Percentiles rank a stretch among this genome's conserved stretches.
Conservation (phyloP, 352 stramenopile species). For the Phytophthora aleatoria region DNA sequence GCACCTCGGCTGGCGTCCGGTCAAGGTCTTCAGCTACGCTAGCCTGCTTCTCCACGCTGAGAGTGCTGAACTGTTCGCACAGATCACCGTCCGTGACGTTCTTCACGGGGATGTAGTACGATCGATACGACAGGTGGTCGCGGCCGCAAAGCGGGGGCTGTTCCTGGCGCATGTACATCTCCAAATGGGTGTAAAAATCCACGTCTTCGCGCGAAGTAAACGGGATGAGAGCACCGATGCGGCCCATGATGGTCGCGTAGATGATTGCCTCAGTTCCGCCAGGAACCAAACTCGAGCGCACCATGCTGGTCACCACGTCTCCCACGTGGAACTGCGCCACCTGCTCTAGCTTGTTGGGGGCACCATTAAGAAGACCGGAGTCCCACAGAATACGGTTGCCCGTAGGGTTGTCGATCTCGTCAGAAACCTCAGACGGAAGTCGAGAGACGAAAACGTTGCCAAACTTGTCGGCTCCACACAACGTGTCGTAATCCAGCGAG, state of each 20-base stretch:
- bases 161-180: constrained; percentile 95
- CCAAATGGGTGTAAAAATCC: constrained; percentile 98
- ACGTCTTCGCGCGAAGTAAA: constrained; percentile 97
- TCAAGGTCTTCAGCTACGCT: constrained; percentile 97
- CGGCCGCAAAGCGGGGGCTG: constrained; percentile 93
- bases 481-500: constrained; percentile 98
- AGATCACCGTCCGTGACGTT: constrained; percentile 98
- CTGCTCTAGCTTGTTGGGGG: constrained; percentile 97
- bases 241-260: constrained; percentile 97
- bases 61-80: constrained; percentile 95
- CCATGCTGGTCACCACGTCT: constrained; percentile 98
- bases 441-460: constrained; percentile 98
- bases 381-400: constrained; percentile 98
- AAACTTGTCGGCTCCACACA: constrained; percentile 98
- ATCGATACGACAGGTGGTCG: constrained; percentile 97
- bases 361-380: constrained; percentile 88
- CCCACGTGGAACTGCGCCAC: constrained; percentile 97
- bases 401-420: constrained; percentile 95
- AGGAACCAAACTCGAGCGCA: constrained; percentile 94
- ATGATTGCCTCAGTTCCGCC: constrained; percentile 97
- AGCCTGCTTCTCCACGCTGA: constrained; percentile 95
- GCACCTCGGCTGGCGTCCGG: constrained; percentile 95
- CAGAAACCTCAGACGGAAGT: constrained; percentile 92
- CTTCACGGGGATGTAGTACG: constrained; percentile 98
- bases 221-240: constrained; percentile 96